A percentile compares a stretch with the other conserved stretches of the same genome.
Conservation (phyloP, 257 asterid genomes). For the Nemophila menziesii region DNA sequence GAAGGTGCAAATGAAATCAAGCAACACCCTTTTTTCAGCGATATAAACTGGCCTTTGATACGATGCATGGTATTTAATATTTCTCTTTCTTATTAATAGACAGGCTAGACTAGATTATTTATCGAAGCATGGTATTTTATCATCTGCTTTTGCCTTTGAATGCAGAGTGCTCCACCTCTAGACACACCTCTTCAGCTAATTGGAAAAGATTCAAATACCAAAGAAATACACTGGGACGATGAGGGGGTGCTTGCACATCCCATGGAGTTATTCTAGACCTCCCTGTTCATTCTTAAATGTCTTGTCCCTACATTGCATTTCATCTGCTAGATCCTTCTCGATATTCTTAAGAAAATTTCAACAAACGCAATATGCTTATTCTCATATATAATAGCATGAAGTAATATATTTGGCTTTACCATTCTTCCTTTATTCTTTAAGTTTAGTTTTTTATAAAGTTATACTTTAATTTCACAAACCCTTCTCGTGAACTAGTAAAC, state of each 20-base stretch:
- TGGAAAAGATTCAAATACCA: constrained; percentile 48
- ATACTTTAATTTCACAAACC: background rate
- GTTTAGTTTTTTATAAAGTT: no score
- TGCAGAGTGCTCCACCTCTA: constrained; percentile 78
- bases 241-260: constrained; percentile 68
- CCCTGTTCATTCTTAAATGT: background rate
- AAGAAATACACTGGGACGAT: constrained; percentile 58
- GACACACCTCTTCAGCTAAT: constrained; percentile 62
- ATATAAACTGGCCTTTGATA: constrained; percentile 79
- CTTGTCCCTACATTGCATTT: background rate
- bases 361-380: background rate
- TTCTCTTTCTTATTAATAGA: background rate
- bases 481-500: background rate
- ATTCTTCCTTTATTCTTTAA: background rate
- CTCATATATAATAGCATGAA: background rate
- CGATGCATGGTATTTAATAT: constrained; percentile 64
- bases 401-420: background rate
- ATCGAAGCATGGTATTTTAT: background rate
- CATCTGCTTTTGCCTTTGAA: constrained; percentile 2
- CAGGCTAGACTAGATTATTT: background rate
- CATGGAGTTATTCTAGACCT: constrained; percentile 64
- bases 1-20: constrained; percentile 89
- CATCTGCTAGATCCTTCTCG: background rate
- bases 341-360: background rate
- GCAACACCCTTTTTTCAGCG: constrained; percentile 77